A percentile compares a stretch with the other conserved stretches of the same genome.
Conservation (phyloP, 2,329 filamentous ascomycete species). For the Bipolaris bicolor region DNA sequence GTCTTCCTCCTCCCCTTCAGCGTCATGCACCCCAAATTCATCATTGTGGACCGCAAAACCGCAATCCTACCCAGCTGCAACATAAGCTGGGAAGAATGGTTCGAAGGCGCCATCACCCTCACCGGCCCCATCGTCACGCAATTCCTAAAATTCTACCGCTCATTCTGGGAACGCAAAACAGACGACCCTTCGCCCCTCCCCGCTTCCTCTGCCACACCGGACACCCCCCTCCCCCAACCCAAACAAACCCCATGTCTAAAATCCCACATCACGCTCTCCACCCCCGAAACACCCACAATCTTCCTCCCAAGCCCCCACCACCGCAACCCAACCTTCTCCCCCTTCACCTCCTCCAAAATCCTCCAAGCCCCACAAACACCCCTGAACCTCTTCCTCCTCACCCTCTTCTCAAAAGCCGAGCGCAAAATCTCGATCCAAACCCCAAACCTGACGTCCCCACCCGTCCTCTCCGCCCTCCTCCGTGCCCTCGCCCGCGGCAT, state of each 20-base stretch:
- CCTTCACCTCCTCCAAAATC: slow-evolving; percentile 34
- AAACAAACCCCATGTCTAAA: slow-evolving; percentile 7
- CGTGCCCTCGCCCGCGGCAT: slow-evolving; percentile 69
- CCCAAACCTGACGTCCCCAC: slow-evolving; percentile 74
- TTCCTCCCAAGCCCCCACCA: slow-evolving; percentile 78
- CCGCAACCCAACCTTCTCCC: slow-evolving; percentile 67
- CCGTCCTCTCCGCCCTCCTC: slow-evolving; percentile 67
- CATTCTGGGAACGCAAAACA: slow-evolving; percentile 66
- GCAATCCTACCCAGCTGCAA: slow-evolving; percentile 82
- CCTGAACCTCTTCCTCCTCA: slow-evolving; percentile 69
- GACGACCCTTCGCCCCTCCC: slow-evolving; percentile 10
- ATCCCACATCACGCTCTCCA: slow-evolving; percentile 8
- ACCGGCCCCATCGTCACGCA: slow-evolving; percentile 65
- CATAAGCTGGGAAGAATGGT: slow-evolving; percentile 87
- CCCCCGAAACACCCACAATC: slow-evolving; percentile 57
- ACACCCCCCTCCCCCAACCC: background rate
- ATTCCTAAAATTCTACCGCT: slow-evolving; percentile 70
- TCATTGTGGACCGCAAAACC: slow-evolving; percentile 70
- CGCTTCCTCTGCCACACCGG: background rate
- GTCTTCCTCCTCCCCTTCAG: slow-evolving; percentile 81
- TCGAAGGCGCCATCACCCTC: slow-evolving; percentile 76
- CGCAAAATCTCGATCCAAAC: slow-evolving; percentile 72
- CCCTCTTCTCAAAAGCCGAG: slow-evolving; percentile 64
- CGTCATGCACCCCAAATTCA: slow-evolving; percentile 87
- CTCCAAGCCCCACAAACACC: slow-evolving; percentile 70